Conservation (phyloP, 192 early-diverging fungal species). For the Gamsiella multidivaricata region DNA sequence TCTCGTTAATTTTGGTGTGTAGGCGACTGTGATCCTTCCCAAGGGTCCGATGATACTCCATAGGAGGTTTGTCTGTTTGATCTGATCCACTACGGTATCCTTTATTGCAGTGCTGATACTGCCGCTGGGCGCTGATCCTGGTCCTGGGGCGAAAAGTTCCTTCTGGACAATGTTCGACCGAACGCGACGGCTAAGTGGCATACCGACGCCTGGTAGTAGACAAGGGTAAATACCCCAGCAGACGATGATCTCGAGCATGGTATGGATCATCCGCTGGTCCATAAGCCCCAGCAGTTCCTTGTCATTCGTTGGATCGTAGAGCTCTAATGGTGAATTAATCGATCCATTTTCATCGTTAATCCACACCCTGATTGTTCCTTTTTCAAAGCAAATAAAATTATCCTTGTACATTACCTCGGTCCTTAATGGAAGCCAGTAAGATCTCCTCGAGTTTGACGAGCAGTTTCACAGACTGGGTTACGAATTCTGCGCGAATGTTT, state of each 20-base stretch:
- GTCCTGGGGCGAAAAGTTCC: constrained; percentile 20
- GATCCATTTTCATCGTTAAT: no score
- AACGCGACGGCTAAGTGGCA: constrained; percentile 70
- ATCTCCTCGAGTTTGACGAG: constrained; percentile 16
- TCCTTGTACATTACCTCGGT: constrained; percentile 32
- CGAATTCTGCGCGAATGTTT: constrained; percentile 33
- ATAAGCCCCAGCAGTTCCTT: constrained; percentile 63
- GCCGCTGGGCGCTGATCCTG: neutral
- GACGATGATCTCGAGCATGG: constrained; percentile 72
- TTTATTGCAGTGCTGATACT: neutral
- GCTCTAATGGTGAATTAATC: constrained; percentile 10
- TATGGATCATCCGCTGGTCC: constrained; percentile 71
- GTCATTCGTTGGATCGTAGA: constrained; percentile 36
- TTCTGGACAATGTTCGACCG: constrained; percentile 64
- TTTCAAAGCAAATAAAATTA: neutral
- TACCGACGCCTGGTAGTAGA: constrained; percentile 73
- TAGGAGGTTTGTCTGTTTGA: constrained; percentile 1
- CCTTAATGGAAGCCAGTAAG: constrained; percentile 11
- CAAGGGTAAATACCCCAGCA: constrained; percentile 77
- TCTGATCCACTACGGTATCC: neutral
- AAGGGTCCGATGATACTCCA: constrained; percentile 47
- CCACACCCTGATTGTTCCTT: no score
- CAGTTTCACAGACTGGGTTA: constrained; percentile 22
- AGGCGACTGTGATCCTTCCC: constrained; percentile 28
- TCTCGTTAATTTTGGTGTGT: constrained; percentile 24